phyloP scores from a whole-genome alignment of 2,329 filamentous ascomycete species.

The Mycosphaerella sp. region DNA sequence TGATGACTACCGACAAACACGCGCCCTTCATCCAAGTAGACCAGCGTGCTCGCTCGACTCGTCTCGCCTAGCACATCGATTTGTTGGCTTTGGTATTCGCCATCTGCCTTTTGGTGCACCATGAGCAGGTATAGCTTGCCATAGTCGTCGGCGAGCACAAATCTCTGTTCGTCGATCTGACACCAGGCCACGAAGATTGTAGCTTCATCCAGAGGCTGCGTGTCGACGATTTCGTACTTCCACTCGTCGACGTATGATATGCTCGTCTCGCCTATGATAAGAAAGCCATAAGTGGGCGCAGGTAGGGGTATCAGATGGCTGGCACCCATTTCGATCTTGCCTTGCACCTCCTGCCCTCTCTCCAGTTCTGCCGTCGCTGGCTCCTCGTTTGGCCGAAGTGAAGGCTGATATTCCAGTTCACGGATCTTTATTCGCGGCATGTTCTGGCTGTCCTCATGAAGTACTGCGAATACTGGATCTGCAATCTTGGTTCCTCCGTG shows the following conservation, averaged over 20 bases:
- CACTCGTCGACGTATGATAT: slow-evolving; percentile 76
- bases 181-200: slow-evolving; percentile 92
- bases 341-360: slow-evolving; percentile 40
- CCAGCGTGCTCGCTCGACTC: slow-evolving; percentile 68
- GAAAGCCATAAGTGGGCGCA: slow-evolving; percentile 46
- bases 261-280: slow-evolving; percentile 54
- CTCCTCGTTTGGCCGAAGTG: slow-evolving; percentile 40
- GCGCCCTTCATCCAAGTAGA: slow-evolving; percentile 66
- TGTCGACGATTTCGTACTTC: slow-evolving; percentile 59
- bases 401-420: slow-evolving; percentile 48
- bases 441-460: slow-evolving; percentile 57
- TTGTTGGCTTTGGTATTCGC: slow-evolving; percentile 65
- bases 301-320: slow-evolving; percentile 57
- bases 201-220: slow-evolving; percentile 60
- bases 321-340: slow-evolving; percentile 53
- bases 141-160: slow-evolving; percentile 88
- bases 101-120: slow-evolving; percentile 58
- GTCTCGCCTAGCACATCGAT: slow-evolving; percentile 62
- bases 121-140: slow-evolving; percentile 79
- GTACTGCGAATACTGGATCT: slow-evolving; percentile 56
- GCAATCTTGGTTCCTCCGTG: slow-evolving; percentile 35
- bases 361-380: slow-evolving; percentile 49
- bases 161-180: slow-evolving; percentile 70
- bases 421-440: slow-evolving; percentile 51
- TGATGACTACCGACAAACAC: slow-evolving; percentile 89